Conservation (phyloP, 306 rosid genomes). For the Trifolium pratense region DNA sequence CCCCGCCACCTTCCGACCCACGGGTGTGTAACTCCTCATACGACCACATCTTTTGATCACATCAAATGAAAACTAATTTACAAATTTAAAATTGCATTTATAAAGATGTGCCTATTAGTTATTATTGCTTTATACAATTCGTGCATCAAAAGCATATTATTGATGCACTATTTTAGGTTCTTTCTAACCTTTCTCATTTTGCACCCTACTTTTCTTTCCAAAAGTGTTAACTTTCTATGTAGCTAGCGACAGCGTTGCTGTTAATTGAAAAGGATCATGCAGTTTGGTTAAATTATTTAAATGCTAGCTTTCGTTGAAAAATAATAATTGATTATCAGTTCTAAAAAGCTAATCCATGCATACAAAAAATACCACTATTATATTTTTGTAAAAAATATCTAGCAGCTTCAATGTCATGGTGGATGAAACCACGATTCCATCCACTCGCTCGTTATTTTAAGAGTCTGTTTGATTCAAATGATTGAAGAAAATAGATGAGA, state of each 20-base stretch:
- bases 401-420: too few relatives aligned
- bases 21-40: too few relatives aligned
- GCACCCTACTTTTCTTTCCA: slow-evolving; percentile 21
- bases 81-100: not conserved
- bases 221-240: slow-evolving; percentile 35
- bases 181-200: slow-evolving; percentile 29
- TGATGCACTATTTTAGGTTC: slow-evolving; percentile 1
- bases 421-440: too few relatives aligned
- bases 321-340: slow-evolving; percentile 28
- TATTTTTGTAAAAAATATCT: too few relatives aligned
- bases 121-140: not conserved
- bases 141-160: not conserved
- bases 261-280: slow-evolving; percentile 30
- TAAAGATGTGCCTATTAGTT: not conserved
- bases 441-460: too few relatives aligned
- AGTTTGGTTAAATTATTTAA: slow-evolving; percentile 26
- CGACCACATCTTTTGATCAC: too few relatives aligned
- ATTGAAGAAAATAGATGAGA: too few relatives aligned
- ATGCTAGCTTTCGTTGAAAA: slow-evolving; percentile 22
- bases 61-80: not conserved
- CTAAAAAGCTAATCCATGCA: slow-evolving; percentile 2
- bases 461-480: too few relatives aligned
- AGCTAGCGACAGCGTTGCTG: too few relatives aligned
- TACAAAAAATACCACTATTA: not conserved
- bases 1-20: too few relatives aligned